phyloP scores from a whole-genome alignment of 2,329 filamentous ascomycete species.

The Calycina marina region DNA sequence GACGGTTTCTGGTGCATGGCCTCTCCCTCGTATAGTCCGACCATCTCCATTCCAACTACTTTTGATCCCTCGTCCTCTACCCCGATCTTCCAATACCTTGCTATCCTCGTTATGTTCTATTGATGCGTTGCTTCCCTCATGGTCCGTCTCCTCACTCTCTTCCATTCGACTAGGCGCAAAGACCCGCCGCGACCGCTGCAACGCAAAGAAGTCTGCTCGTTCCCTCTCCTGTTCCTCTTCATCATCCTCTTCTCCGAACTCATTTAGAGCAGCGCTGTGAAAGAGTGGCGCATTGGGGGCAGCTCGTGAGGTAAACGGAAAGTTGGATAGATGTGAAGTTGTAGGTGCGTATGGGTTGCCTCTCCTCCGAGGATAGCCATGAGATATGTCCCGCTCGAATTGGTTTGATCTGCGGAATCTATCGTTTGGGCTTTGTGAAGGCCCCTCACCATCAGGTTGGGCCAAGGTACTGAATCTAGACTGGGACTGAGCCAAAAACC shows the following conservation, averaged over 20 bases:
- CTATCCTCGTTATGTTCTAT: constrained; percentile 34
- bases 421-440: constrained; percentile 23
- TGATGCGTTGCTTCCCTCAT: constrained; percentile 45
- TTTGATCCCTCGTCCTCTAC: constrained; percentile 35
- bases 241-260: constrained; percentile 85
- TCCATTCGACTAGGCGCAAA: constrained; percentile 73
- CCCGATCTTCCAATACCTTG: constrained; percentile 30
- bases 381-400: constrained; percentile 13
- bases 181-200: constrained; percentile 78
- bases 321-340: constrained; percentile 56
- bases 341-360: constrained; percentile 68
- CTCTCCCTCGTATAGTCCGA: constrained; percentile 18
- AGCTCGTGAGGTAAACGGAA: constrained; percentile 65
- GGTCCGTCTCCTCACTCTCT: constrained; percentile 73
- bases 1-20: constrained; percentile 15
- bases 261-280: constrained; percentile 75
- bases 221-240: constrained; percentile 82
- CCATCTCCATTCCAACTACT: constrained; percentile 47
- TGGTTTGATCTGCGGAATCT: constrained; percentile 18
- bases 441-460: constrained; percentile 37
- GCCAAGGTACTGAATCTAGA: constrained; percentile 66
- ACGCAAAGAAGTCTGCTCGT: constrained; percentile 82
- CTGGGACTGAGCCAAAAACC: constrained; percentile 92
- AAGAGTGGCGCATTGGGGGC: constrained; percentile 81
- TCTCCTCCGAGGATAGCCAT: constrained; percentile 20